A percentile compares a stretch with the other conserved stretches of the same genome.
phyloP scores from a whole-genome alignment of 768 basidiomycete genomes.

The Crassisporium funariophilum region DNA sequence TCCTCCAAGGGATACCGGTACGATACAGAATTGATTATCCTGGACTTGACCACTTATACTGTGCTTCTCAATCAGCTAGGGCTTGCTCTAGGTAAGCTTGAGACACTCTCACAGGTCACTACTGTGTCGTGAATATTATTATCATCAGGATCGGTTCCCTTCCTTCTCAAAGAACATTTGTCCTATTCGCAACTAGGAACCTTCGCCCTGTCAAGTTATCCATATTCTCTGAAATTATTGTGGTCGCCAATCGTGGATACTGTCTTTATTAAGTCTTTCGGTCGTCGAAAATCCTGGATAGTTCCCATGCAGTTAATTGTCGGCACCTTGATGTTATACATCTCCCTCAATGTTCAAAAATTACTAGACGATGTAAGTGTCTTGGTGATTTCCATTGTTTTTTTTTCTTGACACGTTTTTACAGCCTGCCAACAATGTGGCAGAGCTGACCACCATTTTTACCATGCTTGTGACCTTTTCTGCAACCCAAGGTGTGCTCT shows the following conservation, averaged over 20 bases:
- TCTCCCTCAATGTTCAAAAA: constrained; percentile 72
- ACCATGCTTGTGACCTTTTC: constrained; percentile 91
- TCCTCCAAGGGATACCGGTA: constrained; percentile 91
- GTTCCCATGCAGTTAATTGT: constrained; percentile 95
- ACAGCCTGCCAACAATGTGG: constrained; percentile 82
- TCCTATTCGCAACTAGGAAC: constrained; percentile 97
- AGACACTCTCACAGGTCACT: neutral
- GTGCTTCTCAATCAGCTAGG: constrained; percentile 56
- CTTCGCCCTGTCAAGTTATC: constrained; percentile 91
- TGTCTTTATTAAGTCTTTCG: constrained; percentile 75
- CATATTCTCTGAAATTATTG: constrained; percentile 94
- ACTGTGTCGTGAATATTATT: constrained; percentile 7
- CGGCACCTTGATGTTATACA: constrained; percentile 79
- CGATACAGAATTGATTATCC: constrained; percentile 29
- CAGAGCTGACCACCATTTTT: constrained; percentile 80
- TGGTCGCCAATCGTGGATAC: constrained; percentile 99
- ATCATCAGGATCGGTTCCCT: constrained; percentile 84
- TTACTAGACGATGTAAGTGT: constrained; percentile 73
- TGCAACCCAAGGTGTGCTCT: constrained; percentile 87
- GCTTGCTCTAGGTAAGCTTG: constrained; percentile 74
- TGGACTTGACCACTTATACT: constrained; percentile 7
- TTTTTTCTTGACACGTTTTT: constrained; percentile 11
- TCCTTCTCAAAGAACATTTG: constrained; percentile 91
- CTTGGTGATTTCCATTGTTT: constrained; percentile 3
- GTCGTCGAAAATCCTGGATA: constrained; percentile 99